phyloP scores from a whole-genome alignment of 2,329 filamentous ascomycete species.

The Xylogone sp. region DNA sequence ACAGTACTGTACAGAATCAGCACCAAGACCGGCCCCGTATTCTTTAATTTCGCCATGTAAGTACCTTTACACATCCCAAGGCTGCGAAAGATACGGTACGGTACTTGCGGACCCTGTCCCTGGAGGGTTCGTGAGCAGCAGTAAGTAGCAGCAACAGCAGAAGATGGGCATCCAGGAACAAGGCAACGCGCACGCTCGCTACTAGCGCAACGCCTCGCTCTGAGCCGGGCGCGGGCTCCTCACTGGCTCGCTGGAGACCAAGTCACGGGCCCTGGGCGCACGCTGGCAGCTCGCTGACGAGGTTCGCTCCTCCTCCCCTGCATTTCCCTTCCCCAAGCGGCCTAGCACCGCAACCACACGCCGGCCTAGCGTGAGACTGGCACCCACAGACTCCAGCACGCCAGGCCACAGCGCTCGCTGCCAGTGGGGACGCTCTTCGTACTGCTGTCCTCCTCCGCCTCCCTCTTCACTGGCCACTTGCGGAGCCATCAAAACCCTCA shows the following conservation, averaged over 20 bases:
- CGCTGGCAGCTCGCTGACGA: constrained; percentile 26
- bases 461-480: neutral
- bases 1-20: too few species aligned
- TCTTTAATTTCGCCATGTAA: too few species aligned
- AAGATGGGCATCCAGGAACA: too few species aligned
- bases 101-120: too few species aligned
- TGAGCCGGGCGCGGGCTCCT: neutral
- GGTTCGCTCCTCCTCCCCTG: neutral
- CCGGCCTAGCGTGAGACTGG: neutral
- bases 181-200: neutral
- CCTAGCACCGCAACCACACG: neutral
- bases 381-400: neutral
- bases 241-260: constrained; percentile 10
- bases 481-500: neutral
- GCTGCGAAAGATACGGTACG: too few species aligned
- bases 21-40: too few species aligned
- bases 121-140: too few species aligned
- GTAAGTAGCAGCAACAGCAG: too few species aligned
- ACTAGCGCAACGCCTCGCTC: neutral
- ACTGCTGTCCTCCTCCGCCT: neutral
- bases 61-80: too few species aligned
- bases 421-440: neutral
- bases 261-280: constrained; percentile 19
- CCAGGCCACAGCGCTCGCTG: neutral
- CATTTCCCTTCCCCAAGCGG: neutral